A percentile compares a stretch with the other conserved stretches of the same genome.
Conservation (phyloP, 1,139 yeast genomes). For the Debaryomyces sp. region DNA sequence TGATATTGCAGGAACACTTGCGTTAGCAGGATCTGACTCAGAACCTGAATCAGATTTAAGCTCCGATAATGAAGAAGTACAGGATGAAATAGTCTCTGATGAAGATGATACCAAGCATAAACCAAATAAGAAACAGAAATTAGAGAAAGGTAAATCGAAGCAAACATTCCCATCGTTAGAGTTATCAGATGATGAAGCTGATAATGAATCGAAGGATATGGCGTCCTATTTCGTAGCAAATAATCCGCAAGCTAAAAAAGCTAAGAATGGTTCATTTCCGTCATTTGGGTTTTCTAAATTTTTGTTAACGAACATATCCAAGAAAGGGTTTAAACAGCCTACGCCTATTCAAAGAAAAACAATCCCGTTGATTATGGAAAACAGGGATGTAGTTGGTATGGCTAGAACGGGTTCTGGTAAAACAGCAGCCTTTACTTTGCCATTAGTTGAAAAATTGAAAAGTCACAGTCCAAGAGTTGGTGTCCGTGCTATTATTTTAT, state of each 20-base stretch:
- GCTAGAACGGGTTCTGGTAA: constrained; percentile 99
- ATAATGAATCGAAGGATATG: constrained; percentile 44
- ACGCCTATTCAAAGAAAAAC: constrained; percentile 98
- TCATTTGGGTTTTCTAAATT: constrained; percentile 85
- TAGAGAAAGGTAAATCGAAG: constrained; percentile 14
- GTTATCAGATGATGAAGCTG: constrained; percentile 61
- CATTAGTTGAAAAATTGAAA: constrained; percentile 83
- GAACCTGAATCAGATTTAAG: constrained; percentile 38
- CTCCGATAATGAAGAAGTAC: constrained; percentile 40
- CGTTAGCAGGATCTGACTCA: constrained; percentile 46
- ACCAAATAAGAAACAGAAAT: constrained; percentile 23
- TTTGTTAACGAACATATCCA: constrained; percentile 67
- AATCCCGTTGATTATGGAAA: constrained; percentile 84
- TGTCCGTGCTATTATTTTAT: constrained; percentile 78
- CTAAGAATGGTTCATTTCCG: constrained; percentile 83
- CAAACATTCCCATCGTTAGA: constrained; percentile 65
- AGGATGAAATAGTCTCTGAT: constrained; percentile 62
- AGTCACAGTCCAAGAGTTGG: constrained; percentile 85
- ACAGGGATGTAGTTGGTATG: constrained; percentile 97
- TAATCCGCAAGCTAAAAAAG: constrained; percentile 57
- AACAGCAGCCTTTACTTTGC: constrained; percentile 96
- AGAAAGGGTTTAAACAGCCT: constrained; percentile 91
- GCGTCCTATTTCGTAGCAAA: constrained; percentile 38
- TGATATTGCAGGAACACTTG: constrained; percentile 71
- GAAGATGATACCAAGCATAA: constrained; percentile 34